These are phyloP conservation scores for Protea cynaroides DNA, from an alignment of 164 flowering plant genomes.

Conservation along the genomic window DNA sequence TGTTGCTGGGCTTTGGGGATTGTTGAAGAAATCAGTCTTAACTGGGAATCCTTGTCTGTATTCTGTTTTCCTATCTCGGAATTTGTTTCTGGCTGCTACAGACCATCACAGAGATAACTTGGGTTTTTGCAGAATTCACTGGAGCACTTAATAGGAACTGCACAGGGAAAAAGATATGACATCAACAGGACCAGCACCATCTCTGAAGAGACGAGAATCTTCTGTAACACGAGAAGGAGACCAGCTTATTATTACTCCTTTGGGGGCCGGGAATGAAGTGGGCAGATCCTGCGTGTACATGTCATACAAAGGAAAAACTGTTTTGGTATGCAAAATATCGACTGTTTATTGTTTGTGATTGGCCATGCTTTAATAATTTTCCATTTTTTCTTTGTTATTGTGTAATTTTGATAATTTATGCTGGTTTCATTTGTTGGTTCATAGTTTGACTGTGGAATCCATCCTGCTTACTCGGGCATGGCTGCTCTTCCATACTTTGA, in stretches of 20 bases:
- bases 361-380: background rate
- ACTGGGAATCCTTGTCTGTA: background rate
- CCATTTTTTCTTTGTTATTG: background rate
- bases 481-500: constrained; percentile 97
- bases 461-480: constrained; percentile 93
- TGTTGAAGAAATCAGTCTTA: background rate
- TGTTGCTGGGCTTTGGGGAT: background rate
- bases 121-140: background rate
- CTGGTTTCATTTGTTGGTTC: background rate
- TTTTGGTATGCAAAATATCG: constrained; percentile 13
- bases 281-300: constrained; percentile 7
- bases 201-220: constrained; percentile 55
- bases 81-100: background rate
- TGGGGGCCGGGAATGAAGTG: constrained; percentile 95
- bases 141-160: background rate
- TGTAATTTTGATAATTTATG: background rate
- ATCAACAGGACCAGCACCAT: constrained; percentile 11
- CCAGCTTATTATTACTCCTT: constrained; percentile 73
- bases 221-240: constrained; percentile 61
- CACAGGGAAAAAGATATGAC: background rate
- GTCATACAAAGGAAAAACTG: constrained; percentile 24
- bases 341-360: background rate
- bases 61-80: background rate
- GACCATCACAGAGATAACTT: too few species aligned
- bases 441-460: constrained; percentile 97